These are phyloP conservation scores for Agrocybe praecox DNA, from an alignment of 768 basidiomycete species.

Conservation along the genomic window DNA sequence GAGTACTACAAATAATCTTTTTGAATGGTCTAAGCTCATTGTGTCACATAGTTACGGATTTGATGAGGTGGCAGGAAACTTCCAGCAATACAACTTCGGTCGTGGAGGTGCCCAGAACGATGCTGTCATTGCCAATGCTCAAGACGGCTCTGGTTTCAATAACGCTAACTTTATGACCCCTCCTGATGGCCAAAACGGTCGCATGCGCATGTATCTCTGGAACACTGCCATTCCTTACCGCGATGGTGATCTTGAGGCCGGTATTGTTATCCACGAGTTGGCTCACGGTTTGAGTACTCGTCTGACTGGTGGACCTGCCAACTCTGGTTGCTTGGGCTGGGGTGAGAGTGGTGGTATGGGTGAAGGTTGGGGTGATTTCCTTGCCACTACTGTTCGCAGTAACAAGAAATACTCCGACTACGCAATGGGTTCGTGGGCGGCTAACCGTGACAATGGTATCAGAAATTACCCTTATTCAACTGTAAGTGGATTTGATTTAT, in stretches of 20 bases:
- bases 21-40: background rate
- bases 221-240: conserved; percentile 87
- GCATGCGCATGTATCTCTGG: conserved; percentile 98
- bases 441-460: conserved; percentile 76
- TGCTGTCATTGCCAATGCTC: conserved; percentile 92
- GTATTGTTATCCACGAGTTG: conserved; percentile 93
- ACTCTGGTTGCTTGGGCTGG: conserved; percentile 94
- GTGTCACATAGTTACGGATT: conserved; percentile 73
- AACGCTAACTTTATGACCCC: conserved; percentile 92
- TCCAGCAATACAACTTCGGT: conserved; percentile 97
- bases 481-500: conserved; percentile 36
- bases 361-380: conserved; percentile 94
- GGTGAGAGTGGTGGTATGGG: conserved; percentile 98
- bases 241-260: conserved; percentile 95
- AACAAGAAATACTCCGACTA: conserved; percentile 74
- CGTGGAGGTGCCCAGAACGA: conserved; percentile 87
- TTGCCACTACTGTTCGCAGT: conserved; percentile 87
- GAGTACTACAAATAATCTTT: conserved; percentile 8
- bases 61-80: conserved; percentile 90
- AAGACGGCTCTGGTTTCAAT: conserved; percentile 93
- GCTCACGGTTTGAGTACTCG: conserved; percentile 92
- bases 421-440: conserved; percentile 95
- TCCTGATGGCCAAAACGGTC: conserved; percentile 83
- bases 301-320: conserved; percentile 89
- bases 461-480: conserved; percentile 87